Base-by-base conservation (phyloP, 768 basidiomycete genomes). In the Suillus weaverae region DNA sequence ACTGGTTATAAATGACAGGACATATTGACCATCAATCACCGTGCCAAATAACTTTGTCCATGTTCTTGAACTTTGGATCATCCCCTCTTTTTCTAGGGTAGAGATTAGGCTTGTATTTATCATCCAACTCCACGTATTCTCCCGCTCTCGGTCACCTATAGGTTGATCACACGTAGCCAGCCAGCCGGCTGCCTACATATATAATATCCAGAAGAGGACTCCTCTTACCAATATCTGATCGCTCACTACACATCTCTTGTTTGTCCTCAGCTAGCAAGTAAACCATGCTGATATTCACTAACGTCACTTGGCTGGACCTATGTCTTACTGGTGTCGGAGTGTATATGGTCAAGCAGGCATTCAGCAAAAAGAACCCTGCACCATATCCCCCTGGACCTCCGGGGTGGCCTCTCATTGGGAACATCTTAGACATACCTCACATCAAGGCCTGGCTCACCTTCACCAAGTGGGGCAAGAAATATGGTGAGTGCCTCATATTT, bases 401-500 rank as follows among this genome's bases (percentile, higher is more conserved):
- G 55, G 75, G 74, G 32, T 69, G 79, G 46, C 83, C 84, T 6
- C 48, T 85, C 18, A 63, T 85, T 33, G 83, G 81, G 20, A 85
- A 85, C 62, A 69, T 84, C 9, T 71, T 81, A 1, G 82, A 84
- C 63, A 81, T 85, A 79, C 84, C 84, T 30, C 74, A 78, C 35
- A 64, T 68, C 41, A 81, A 80, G 60, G 79, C 80, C 43, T 84
- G 83, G 82, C 62, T 82, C 54, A 78, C 77, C 18, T 83, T 82
- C 54, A 51, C 78, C 3, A 70, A 78, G 33, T 84, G 83, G 84
- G 81, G 79, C 2, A 66, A 76, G 30, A 78, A 80, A 74, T 84
- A 77, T 68, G 83, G 83, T 77, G 68, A 26, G 72, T 66, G 9
- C 36, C 2, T 5, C 2, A 1, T 18, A 14, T 7, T 43, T 33